Base-by-base conservation (phyloP, 371 early-diverging fungal genomes). In the Basidiobolus meristosporus region DNA sequence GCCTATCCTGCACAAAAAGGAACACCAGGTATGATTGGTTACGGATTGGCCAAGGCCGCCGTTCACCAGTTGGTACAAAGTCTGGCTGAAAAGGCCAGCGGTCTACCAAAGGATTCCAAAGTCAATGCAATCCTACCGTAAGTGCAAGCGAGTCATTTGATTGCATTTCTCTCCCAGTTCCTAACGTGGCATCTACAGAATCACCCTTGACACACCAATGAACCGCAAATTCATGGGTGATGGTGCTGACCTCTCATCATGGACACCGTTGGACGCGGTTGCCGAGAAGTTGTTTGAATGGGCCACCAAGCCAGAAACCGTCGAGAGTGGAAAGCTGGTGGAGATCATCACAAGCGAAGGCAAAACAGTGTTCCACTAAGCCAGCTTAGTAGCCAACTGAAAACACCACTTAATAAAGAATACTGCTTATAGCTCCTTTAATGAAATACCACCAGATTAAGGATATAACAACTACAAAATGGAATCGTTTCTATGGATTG, bases 21-120 rank as follows among this genome's bases (percentile, higher is more conserved):
- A 10, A 91, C 90, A 0, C 19, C 33, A 44, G 76, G 73, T 31
- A 85, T 81, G 87, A 70, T 89, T 47, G 90, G 81, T n/a, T 95
- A 96, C 54, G 97, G 97, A 30, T 53, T 90, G 50, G 86, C 90
- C 43, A 96, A 96, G 57, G 86, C 90, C 4, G 77, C 86, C 6
- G 90, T 90, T 18, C 90, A 92, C 53, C 95, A 96, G 38, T 60
- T 93, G 51, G 77, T 83, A 0, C 56, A 70, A 26, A 80, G 82
- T 44, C 56, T 85, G 31, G 82, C 89, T 28, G 69, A 67, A 11
- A 53, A 62, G 9, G 70, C 64, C 21, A 63, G 76, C 42, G 97
- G 95, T 1, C 55, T 96, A 31, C 89, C 89, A 16, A 49, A 58
- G 3, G 64, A 58, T 16, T 70, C 73, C 31, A 69, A 68, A 26